A percentile compares a stretch with the other conserved stretches of the same genome.
Evolutionary conservation across 1,284 basidiomycete genomes (phyloP).

Genomic region (Microbotryomycetes sp.): DNA sequence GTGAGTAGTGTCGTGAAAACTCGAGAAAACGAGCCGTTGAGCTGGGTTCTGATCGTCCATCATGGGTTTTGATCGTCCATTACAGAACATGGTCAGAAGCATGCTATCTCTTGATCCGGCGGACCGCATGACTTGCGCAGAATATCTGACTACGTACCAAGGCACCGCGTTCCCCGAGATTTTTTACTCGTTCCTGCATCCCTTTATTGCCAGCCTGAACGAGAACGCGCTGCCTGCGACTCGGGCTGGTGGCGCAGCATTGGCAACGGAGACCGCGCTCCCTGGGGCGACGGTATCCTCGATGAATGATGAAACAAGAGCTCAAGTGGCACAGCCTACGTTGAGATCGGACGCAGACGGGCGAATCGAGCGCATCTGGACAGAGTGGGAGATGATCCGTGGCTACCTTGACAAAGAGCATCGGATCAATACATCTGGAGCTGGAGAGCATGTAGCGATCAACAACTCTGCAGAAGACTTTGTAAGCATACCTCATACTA

Average conservation of each 20-base stretch:
- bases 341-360: constrained; percentile 70
- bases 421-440: too few relatives aligned
- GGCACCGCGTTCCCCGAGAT: constrained; percentile 79
- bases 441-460: too few relatives aligned
- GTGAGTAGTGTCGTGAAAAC: constrained; percentile 54
- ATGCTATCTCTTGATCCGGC: constrained; percentile 82
- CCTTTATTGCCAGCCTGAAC: constrained; percentile 70
- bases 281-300: too few relatives aligned
- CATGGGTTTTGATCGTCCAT: constrained; percentile 33
- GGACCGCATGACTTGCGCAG: constrained; percentile 73
- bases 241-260: not conserved
- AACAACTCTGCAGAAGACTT: too few relatives aligned
- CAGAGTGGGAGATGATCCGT: constrained; percentile 69
- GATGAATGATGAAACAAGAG: not conserved
- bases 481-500: not conserved
- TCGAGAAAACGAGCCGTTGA: too few relatives aligned
- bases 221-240: constrained; percentile 44
- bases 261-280: too few relatives aligned
- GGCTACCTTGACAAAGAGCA: constrained; percentile 59
- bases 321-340: constrained; percentile 42
- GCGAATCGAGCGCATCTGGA: constrained; percentile 68
- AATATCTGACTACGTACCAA: constrained; percentile 68
- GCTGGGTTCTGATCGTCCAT: not conserved
- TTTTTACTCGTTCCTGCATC: constrained; percentile 90
- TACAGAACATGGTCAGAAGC: constrained; percentile 70